These are phyloP conservation scores for Salix exigua DNA, from an alignment of 345 rosid species.

Conservation along the genomic window DNA sequence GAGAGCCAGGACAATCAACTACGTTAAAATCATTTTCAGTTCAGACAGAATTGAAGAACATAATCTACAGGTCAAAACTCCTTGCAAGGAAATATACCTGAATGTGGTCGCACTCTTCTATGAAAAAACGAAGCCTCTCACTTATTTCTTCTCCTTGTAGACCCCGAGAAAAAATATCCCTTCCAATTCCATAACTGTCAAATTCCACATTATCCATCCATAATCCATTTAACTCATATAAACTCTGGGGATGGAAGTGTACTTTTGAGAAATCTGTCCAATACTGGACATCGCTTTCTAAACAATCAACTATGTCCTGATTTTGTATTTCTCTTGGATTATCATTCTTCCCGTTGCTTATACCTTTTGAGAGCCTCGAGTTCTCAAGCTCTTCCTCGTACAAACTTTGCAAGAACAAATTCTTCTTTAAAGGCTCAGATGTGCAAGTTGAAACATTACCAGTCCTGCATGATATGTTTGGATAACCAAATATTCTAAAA, in stretches of 20 bases:
- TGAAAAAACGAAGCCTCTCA: slow-evolving; percentile 77
- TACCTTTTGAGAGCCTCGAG: slow-evolving; percentile 13
- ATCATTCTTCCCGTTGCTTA: slow-evolving; percentile 22
- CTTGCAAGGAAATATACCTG: slow-evolving; percentile 44
- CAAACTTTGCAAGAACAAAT: slow-evolving; percentile 76
- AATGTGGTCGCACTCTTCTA: slow-evolving; percentile 89
- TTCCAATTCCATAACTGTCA: slow-evolving; percentile 78
- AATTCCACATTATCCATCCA: slow-evolving; percentile 55
- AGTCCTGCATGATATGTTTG: slow-evolving; percentile 39
- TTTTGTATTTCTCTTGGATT: slow-evolving; percentile 47
- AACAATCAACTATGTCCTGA: slow-evolving; percentile 60
- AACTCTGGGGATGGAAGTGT: slow-evolving; percentile 76
- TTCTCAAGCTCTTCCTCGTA: slow-evolving; percentile 48
- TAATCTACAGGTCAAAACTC: not conserved
- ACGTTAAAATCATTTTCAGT: not conserved
- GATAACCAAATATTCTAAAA: not conserved
- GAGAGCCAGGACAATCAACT: not conserved
- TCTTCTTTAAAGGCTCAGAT: slow-evolving; percentile 56
- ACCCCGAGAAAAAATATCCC: slow-evolving; percentile 56
- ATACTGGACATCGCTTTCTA: slow-evolving; percentile 60
- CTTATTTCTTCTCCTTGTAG: slow-evolving; percentile 68
- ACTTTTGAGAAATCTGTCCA: slow-evolving; percentile 97
- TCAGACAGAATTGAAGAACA: not conserved
- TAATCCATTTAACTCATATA: slow-evolving; percentile 67
- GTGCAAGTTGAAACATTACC: slow-evolving; percentile 59